Evolutionary conservation across 2,329 filamentous ascomycete genomes (phyloP).

Genomic region (Metarhizium robertsii): DNA sequence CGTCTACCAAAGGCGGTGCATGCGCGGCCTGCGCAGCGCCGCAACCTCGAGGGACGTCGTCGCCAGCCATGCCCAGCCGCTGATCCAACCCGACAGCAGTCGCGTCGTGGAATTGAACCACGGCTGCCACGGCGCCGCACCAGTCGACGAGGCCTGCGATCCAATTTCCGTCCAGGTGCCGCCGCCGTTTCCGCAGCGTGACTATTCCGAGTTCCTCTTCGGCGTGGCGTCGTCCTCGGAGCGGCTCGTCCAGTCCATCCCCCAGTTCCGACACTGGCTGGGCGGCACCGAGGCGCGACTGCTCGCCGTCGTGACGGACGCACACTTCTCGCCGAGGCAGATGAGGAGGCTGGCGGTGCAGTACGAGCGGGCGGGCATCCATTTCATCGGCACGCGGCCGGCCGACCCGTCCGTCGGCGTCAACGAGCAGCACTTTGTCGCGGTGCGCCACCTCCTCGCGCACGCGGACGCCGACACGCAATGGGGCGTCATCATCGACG

Average conservation of each 20-base stretch:
- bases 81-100: slow-evolving; percentile 21
- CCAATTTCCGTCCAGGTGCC: slow-evolving; percentile 39
- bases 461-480: slow-evolving; percentile 33
- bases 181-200: slow-evolving; percentile 27
- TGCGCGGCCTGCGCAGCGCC: slow-evolving; percentile 26
- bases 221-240: slow-evolving; percentile 45
- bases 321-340: slow-evolving; percentile 1
- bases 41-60: slow-evolving; percentile 27
- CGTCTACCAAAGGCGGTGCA: slow-evolving; percentile 34
- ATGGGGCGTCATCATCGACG: slow-evolving; percentile 51
- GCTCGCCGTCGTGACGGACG: slow-evolving; percentile 40
- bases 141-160: slow-evolving; percentile 20
- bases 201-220: slow-evolving; percentile 44
- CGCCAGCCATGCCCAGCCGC: slow-evolving; percentile 24
- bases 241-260: slow-evolving; percentile 39
- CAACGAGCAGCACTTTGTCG: slow-evolving; percentile 48
- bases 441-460: slow-evolving; percentile 39
- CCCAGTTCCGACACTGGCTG: slow-evolving; percentile 47
- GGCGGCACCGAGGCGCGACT: slow-evolving; percentile 39
- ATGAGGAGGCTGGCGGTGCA: slow-evolving; percentile 19
- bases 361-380: slow-evolving; percentile 21
- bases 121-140: slow-evolving; percentile 12
- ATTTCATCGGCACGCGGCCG: slow-evolving; percentile 24
- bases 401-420: slow-evolving; percentile 26
- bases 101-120: slow-evolving; percentile 20